Evolutionary conservation across 2,329 filamentous ascomycete genomes (phyloP).

Genomic region (Shiraia sp.): DNA sequence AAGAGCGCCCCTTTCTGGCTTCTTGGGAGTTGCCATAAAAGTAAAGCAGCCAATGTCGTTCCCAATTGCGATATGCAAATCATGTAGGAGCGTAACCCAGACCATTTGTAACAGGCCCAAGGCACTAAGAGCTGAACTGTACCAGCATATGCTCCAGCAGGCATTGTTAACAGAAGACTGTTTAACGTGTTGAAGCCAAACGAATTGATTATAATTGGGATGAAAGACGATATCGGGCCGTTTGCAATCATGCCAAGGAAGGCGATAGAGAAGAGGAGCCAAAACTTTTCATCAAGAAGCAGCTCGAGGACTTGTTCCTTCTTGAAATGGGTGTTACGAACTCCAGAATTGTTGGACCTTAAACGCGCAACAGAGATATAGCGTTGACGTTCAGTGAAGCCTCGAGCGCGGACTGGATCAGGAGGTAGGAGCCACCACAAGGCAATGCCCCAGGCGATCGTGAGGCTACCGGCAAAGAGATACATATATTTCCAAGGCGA

Average conservation of each 20-base stretch:
- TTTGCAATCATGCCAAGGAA: slow-evolving; percentile 32
- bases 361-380: slow-evolving; percentile 66
- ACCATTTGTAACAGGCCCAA: slow-evolving; percentile 23
- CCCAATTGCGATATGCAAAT: slow-evolving; percentile 28
- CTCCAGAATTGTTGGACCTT: slow-evolving; percentile 73
- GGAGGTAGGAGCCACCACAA: slow-evolving; percentile 46
- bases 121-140: slow-evolving; percentile 21
- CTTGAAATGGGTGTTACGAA: slow-evolving; percentile 69
- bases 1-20: slow-evolving; percentile 48
- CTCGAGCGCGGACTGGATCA: slow-evolving; percentile 44
- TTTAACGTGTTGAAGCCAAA: slow-evolving; percentile 24
- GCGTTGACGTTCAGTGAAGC: slow-evolving; percentile 42
- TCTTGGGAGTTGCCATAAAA: slow-evolving; percentile 27
- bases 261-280: slow-evolving; percentile 41
- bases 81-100: slow-evolving; percentile 28
- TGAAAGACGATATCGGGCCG: slow-evolving; percentile 22
- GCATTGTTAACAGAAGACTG: slow-evolving; percentile 21
- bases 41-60: slow-evolving; percentile 47
- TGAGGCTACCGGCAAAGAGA: slow-evolving; percentile 24
- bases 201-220: slow-evolving; percentile 24
- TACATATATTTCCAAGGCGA: slow-evolving; percentile 30
- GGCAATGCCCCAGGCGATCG: slow-evolving; percentile 25
- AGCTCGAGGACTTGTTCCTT: slow-evolving; percentile 64
- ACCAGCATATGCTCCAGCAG: slow-evolving; percentile 22
- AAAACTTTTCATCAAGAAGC: slow-evolving; percentile 59